phyloP scores from a whole-genome alignment of 2,329 filamentous ascomycete species.

The Colletotrichum paranaense region DNA sequence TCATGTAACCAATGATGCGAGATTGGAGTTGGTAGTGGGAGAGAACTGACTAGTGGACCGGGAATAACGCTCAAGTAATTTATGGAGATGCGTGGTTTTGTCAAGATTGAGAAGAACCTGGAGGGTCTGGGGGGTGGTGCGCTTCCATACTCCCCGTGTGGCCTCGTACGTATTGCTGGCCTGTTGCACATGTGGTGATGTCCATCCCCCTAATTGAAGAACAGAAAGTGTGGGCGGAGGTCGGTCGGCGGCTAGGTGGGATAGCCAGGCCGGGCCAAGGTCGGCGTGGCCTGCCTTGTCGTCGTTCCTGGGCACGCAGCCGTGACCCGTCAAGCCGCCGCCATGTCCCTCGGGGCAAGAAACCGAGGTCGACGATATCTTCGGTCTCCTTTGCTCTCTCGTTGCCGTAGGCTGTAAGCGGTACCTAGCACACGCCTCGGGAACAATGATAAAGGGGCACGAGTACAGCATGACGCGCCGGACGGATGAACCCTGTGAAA shows the following conservation, averaged over 20 bases:
- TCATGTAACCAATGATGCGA: neutral
- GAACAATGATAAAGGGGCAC: neutral
- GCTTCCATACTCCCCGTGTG: neutral
- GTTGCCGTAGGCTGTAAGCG: too few species aligned
- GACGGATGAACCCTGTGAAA: neutral
- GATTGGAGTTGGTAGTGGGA: neutral
- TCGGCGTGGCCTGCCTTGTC: neutral
- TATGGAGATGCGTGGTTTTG: constrained; percentile 18
- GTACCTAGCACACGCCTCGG: neutral
- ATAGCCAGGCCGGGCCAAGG: neutral
- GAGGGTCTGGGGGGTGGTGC: neutral
- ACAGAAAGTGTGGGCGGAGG: neutral
- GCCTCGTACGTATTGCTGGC: neutral
- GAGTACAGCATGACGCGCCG: constrained; percentile 1
- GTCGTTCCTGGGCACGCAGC: neutral
- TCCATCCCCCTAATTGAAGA: neutral
- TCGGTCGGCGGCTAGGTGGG: neutral
- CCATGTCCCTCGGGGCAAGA: constrained; percentile 2
- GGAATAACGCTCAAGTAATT: neutral
- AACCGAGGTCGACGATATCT: constrained; percentile 20
- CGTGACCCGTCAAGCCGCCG: neutral
- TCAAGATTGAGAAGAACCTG: neutral
- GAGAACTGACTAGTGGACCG: neutral
- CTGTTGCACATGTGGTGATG: constrained; percentile 2
- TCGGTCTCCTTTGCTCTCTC: constrained; percentile 1